Conservation (phyloP, 331 rosid species). For the Malus hybrid region DNA sequence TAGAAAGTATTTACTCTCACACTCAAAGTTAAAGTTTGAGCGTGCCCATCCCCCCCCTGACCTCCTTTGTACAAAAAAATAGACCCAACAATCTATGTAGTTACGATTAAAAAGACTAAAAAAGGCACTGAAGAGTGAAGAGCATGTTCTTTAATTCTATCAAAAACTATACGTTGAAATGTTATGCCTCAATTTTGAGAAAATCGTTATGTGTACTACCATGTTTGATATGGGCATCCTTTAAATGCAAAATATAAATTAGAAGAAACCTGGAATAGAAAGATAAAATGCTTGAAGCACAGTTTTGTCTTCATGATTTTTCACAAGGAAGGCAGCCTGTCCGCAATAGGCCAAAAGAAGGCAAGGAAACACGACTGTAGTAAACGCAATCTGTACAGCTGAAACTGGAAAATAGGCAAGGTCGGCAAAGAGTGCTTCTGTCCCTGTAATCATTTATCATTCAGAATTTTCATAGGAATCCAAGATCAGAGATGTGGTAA, state of each 20-base stretch:
- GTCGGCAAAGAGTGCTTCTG: constrained; percentile 98
- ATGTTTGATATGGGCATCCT: background rate
- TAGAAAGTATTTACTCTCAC: background rate
- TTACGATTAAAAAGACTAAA: background rate
- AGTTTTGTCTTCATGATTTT: constrained; percentile 30
- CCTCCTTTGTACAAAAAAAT: background rate
- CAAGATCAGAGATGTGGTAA: background rate
- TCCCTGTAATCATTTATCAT: constrained; percentile 53
- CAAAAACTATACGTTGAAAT: background rate
- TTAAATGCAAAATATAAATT: constrained; percentile 2
- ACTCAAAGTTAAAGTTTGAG: background rate
- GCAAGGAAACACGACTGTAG: constrained; percentile 87
- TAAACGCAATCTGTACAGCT: constrained; percentile 91
- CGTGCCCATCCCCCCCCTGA: background rate
- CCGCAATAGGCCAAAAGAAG: constrained; percentile 94
- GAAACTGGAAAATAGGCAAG: constrained; percentile 93
- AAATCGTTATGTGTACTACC: background rate
- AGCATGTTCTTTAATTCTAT: background rate
- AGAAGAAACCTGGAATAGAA: constrained; percentile 80
- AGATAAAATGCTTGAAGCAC: constrained; percentile 67
- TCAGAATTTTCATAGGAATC: constrained; percentile 20
- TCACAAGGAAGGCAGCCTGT: constrained; percentile 89
- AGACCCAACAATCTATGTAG: background rate
- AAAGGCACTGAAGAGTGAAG: background rate
- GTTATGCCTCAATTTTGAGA: background rate